Evolutionary conservation across 495 filamentous ascomycete species (phyloP).

Genomic region (Glonium stellatum): DNA sequence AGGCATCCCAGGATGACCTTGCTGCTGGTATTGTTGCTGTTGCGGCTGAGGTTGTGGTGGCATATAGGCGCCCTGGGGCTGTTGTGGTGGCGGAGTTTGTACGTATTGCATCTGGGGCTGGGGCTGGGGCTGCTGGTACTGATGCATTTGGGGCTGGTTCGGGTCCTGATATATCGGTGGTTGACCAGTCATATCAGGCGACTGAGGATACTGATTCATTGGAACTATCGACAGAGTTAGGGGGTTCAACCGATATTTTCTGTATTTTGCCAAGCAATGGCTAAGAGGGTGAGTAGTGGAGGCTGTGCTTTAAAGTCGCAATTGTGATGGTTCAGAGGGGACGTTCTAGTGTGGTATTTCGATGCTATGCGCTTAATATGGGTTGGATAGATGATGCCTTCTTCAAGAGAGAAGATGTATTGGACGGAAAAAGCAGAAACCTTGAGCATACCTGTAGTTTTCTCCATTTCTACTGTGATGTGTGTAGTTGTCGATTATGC

Average conservation of each 20-base stretch:
- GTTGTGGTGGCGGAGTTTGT: slow-evolving; percentile 13
- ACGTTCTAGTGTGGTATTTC: background rate
- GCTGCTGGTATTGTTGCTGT: slow-evolving; percentile 8
- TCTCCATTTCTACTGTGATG: background rate
- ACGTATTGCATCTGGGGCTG: background rate
- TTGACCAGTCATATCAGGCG: slow-evolving; percentile 6
- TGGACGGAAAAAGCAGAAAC: background rate
- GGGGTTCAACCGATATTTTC: background rate
- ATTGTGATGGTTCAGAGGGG: background rate
- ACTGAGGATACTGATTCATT: slow-evolving; percentile 1
- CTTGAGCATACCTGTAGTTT: background rate
- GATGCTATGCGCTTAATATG: background rate
- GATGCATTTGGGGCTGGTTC: slow-evolving; percentile 15
- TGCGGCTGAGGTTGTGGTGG: background rate
- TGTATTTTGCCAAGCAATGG: background rate
- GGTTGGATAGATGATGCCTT: background rate
- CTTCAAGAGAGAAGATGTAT: background rate
- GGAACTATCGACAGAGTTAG: slow-evolving; percentile 1
- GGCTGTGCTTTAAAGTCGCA: background rate
- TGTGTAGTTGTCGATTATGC: background rate
- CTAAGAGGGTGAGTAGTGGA: background rate
- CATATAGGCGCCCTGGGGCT: slow-evolving; percentile 15
- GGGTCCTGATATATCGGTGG: slow-evolving; percentile 22
- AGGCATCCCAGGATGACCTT: slow-evolving; percentile 13
- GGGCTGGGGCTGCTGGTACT: background rate